Percentiles rank a stretch among this genome's conserved stretches.
phyloP scores from a whole-genome alignment of 2,329 filamentous ascomycete genomes.

The Malbranchea zuffiana region DNA sequence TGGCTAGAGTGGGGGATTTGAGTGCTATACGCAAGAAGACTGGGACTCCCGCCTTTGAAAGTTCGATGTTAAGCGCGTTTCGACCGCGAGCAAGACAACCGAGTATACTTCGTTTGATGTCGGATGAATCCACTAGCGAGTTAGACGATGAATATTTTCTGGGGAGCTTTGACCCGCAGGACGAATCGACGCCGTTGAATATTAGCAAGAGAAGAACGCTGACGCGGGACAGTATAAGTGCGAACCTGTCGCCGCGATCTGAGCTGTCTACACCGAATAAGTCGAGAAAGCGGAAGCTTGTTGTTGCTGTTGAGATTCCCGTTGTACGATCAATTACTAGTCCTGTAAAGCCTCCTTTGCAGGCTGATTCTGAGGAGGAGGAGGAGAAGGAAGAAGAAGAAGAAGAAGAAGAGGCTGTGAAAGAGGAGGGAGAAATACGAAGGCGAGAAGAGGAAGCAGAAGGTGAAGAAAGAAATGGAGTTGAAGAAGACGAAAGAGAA shows the following conservation, averaged over 20 bases:
- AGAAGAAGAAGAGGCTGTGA: too few species aligned
- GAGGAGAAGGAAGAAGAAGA: too few species aligned
- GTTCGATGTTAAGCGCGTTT: conserved; percentile 36
- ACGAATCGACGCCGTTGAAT: conserved; percentile 37
- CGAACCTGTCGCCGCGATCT: too few species aligned
- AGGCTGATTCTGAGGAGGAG: too few species aligned
- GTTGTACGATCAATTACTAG: too few species aligned
- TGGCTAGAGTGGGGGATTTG: conserved; percentile 5
- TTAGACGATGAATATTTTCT: conserved; percentile 33
- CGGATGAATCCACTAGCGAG: conserved; percentile 28
- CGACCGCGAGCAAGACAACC: conserved; percentile 34
- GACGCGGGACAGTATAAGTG: conserved; percentile 11
- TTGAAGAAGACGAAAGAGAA: conserved; percentile 8
- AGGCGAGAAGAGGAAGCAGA: conserved; percentile 25
- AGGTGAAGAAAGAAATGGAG: conserved; percentile 8
- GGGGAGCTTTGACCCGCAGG: conserved; percentile 33
- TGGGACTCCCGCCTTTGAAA: conserved; percentile 34
- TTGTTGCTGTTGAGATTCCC: too few species aligned
- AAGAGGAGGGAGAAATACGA: too few species aligned
- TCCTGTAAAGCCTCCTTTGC: too few species aligned
- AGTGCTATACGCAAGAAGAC: conserved; percentile 11
- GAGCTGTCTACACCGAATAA: too few species aligned
- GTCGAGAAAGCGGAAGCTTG: too few species aligned
- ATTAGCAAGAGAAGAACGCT: conserved; percentile 25
- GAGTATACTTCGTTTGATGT: conserved; percentile 37